A percentile compares a stretch with the other conserved stretches of the same genome.
Conservation (phyloP, 2,329 filamentous ascomycete species). For the Ophiostoma piceae region DNA sequence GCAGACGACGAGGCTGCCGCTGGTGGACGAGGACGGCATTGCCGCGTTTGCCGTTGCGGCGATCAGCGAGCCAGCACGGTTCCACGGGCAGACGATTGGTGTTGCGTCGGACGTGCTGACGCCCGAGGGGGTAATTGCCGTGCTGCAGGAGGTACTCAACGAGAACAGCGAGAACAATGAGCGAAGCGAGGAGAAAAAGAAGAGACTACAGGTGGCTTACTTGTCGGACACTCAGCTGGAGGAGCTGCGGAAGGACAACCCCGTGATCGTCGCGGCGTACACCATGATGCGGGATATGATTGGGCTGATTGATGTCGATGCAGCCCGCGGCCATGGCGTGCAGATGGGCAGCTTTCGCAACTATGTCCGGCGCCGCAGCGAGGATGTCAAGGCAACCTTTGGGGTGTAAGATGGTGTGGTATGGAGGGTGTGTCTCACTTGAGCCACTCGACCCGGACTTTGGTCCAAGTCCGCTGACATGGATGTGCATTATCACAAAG, state of each 20-base stretch:
- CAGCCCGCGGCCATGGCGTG: background rate
- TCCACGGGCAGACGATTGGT: constrained; percentile 3
- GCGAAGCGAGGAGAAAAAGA: background rate
- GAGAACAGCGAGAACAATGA: background rate
- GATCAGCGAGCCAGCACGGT: constrained; percentile 29
- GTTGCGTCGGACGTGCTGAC: constrained; percentile 16
- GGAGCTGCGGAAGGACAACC: background rate
- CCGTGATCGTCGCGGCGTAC: constrained; percentile 14
- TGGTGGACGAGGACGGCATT: constrained; percentile 28
- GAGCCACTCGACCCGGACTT: background rate
- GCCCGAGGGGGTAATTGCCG: background rate
- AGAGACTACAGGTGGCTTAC: background rate
- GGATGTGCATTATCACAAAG: background rate
- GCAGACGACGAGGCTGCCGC: constrained; percentile 34
- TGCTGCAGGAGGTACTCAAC: background rate
- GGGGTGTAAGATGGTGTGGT: too few species aligned
- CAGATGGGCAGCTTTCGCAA: background rate
- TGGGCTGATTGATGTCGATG: constrained; percentile 9
- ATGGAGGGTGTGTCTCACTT: background rate
- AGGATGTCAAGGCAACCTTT: background rate
- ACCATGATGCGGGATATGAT: constrained; percentile 11
- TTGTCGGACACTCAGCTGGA: constrained; percentile 10
- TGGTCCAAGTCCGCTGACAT: background rate
- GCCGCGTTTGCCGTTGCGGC: constrained; percentile 42
- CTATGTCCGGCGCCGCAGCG: background rate